Conservation (phyloP, 169 alveolate species). For the Plasmodium gallinaceum region DNA sequence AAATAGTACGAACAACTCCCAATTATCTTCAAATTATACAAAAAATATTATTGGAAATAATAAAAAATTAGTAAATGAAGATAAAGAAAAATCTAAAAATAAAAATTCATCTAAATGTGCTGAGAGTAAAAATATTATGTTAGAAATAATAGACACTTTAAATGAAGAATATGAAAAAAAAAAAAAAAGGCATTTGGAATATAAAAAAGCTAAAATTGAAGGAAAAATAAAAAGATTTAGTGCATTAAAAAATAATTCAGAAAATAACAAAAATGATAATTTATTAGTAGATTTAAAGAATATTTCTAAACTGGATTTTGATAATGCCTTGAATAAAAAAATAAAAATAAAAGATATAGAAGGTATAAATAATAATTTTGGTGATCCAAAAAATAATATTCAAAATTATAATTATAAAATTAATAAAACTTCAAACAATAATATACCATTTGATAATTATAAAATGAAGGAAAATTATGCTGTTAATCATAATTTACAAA, state of each 20-base stretch:
- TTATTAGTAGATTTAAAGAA: constrained; percentile 15
- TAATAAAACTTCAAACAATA: too few species aligned
- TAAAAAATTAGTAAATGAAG: neutral
- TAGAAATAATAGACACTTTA: constrained; percentile 40
- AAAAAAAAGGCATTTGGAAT: constrained; percentile 68
- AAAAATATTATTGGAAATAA: neutral
- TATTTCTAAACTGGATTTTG: constrained; percentile 10
- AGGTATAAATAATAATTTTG: neutral
- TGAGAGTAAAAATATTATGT: constrained; percentile 67
- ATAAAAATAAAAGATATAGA: neutral
- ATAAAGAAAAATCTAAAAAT: constrained; percentile 2
- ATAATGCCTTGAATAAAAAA: constrained; percentile 11
- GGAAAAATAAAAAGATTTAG: constrained; percentile 65
- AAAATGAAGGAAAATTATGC: neutral
- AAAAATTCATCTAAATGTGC: neutral
- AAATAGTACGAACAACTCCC: neutral
- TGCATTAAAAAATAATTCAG: constrained; percentile 56
- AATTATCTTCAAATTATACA: neutral
- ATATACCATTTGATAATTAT: neutral
- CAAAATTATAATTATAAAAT: constrained; percentile 3
- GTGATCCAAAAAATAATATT: neutral
- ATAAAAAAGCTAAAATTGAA: constrained; percentile 74
- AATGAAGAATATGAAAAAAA: constrained; percentile 73
- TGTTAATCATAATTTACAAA: neutral
- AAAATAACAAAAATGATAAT: constrained; percentile 26